phyloP scores from a whole-genome alignment of 176 grass and related monocot genomes.

The Ensete ventricosum region DNA sequence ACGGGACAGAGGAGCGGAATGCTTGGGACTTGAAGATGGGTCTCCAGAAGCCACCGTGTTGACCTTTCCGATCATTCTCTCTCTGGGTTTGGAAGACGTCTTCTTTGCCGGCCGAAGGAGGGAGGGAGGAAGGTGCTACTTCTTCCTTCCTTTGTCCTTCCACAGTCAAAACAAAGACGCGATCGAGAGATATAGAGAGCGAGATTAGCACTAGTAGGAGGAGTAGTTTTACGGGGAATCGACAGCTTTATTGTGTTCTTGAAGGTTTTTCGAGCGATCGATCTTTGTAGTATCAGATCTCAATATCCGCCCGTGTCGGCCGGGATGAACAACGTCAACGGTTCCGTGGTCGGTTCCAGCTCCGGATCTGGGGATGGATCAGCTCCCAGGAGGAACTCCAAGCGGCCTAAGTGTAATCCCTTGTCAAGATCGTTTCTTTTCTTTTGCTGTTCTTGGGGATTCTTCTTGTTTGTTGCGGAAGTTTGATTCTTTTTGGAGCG shows the following conservation, averaged over 20 bases:
- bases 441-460: background rate
- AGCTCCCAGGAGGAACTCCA: background rate
- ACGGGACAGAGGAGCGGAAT: too few relatives aligned
- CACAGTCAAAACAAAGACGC: background rate
- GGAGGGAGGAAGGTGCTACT: background rate
- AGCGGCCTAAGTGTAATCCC: slow-evolving; percentile 11
- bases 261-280: background rate
- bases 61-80: too few relatives aligned
- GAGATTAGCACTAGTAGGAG: background rate
- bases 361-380: slow-evolving; percentile 3
- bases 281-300: background rate
- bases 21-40: too few relatives aligned
- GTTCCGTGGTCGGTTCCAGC: background rate
- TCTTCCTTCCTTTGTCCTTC: background rate
- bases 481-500: background rate
- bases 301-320: background rate
- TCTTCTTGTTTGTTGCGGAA: background rate
- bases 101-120: background rate
- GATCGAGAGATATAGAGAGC: background rate
- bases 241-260: background rate
- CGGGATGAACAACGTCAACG: background rate
- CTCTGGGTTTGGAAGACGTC: background rate
- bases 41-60: too few relatives aligned
- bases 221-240: background rate
- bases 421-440: background rate